phyloP scores from a whole-genome alignment of 202 grass and related monocot genomes.

The Digitaria exilis region DNA sequence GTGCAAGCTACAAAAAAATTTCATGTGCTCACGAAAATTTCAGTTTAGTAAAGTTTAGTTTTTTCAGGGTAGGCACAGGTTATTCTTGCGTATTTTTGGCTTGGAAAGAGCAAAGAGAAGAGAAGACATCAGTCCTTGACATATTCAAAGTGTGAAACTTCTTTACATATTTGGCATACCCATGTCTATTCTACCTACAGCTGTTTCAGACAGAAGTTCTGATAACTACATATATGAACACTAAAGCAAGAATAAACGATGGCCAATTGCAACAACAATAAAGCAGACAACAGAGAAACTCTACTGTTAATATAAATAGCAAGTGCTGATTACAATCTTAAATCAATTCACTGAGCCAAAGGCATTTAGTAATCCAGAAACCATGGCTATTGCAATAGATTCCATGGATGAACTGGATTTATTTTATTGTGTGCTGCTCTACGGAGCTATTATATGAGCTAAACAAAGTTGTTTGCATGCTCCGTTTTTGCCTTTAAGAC shows the following conservation, averaged over 20 bases:
- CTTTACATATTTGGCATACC: slow-evolving; percentile 1
- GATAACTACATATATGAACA: not conserved
- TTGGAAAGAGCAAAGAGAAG: not conserved
- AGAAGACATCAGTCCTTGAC: not conserved
- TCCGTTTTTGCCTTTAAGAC: not conserved
- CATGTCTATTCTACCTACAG: not conserved
- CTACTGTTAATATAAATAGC: not conserved
- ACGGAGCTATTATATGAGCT: not conserved
- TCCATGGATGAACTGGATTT: not conserved
- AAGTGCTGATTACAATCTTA: not conserved
- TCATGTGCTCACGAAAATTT: too few relatives aligned
- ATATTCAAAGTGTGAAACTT: not conserved
- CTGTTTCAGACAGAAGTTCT: not conserved
- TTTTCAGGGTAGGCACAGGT: not conserved
- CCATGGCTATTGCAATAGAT: not conserved
- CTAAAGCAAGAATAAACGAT: not conserved
- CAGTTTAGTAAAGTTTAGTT: not conserved
- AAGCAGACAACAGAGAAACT: not conserved
- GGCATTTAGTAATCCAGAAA: not conserved
- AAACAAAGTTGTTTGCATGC: not conserved
- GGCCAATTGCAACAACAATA: not conserved
- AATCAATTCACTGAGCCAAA: not conserved
- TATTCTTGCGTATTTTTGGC: not conserved
- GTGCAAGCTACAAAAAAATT: too few relatives aligned
- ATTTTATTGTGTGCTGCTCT: not conserved